A percentile compares a stretch with the other conserved stretches of the same genome.
Evolutionary conservation across 2,329 filamentous ascomycete species (phyloP).

Genomic region (Ophiostoma montium): DNA sequence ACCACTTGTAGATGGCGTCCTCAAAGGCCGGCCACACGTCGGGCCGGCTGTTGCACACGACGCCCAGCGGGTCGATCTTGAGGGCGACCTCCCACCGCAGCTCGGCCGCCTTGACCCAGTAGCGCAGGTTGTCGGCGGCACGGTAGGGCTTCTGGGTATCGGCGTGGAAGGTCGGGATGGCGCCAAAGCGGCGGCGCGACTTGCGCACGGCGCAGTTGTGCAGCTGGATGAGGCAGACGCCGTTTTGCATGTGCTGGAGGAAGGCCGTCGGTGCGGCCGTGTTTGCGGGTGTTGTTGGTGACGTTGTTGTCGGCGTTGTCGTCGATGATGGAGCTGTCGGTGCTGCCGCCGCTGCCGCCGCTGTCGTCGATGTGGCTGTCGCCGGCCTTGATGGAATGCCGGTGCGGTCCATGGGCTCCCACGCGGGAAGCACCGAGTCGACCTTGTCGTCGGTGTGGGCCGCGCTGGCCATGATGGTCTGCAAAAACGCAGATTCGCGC

Average conservation of each 20-base stretch:
- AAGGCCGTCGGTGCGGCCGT: slow-evolving; percentile 49
- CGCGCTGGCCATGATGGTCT: slow-evolving; percentile 41
- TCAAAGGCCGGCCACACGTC: slow-evolving; percentile 74
- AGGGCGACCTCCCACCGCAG: slow-evolving; percentile 82
- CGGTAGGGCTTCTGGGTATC: slow-evolving; percentile 92
- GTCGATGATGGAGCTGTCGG: slow-evolving; percentile 15
- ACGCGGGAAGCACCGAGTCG: slow-evolving; percentile 49
- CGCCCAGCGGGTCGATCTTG: slow-evolving; percentile 69
- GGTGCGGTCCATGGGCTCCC: slow-evolving; percentile 41
- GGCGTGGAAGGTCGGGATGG: slow-evolving; percentile 79
- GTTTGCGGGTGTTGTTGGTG: neutral
- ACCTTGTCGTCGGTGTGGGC: slow-evolving; percentile 17
- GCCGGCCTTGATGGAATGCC: too few species aligned
- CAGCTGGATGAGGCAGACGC: slow-evolving; percentile 66
- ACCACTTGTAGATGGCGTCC: slow-evolving; percentile 70
- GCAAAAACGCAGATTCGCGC: slow-evolving; percentile 69
- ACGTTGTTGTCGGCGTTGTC: neutral
- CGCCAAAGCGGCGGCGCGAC: slow-evolving; percentile 74
- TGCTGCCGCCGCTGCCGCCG: slow-evolving; percentile 13
- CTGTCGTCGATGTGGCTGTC: slow-evolving; percentile 13
- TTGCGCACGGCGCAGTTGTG: slow-evolving; percentile 82
- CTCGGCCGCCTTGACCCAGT: slow-evolving; percentile 93
- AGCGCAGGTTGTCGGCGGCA: slow-evolving; percentile 82
- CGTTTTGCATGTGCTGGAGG: slow-evolving; percentile 59
- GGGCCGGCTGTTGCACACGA: slow-evolving; percentile 60